phyloP scores from a whole-genome alignment of 164 flowering plant species.

The Vitis labrusca region DNA sequence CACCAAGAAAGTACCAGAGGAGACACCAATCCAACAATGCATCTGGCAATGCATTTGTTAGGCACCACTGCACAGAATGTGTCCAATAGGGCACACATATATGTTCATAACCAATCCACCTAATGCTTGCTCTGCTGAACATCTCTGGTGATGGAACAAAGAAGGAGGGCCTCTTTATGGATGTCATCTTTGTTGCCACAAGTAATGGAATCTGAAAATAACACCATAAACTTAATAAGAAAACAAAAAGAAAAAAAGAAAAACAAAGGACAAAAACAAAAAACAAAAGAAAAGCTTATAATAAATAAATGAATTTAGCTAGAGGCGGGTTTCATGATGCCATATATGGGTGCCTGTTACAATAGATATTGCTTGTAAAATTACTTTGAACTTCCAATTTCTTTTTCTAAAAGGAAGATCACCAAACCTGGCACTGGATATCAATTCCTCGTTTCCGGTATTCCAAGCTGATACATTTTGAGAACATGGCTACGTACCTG shows the following conservation, averaged over 20 bases:
- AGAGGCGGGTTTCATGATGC: no score
- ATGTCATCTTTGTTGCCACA: conserved; percentile 40
- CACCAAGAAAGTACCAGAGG: conserved; percentile 15
- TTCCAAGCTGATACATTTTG: conserved; percentile 45
- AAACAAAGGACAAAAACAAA: no score
- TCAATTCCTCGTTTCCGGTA: conserved; percentile 59
- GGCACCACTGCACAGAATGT: conserved; percentile 29
- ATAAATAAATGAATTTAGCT: no score
- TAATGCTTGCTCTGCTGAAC: conserved; percentile 32
- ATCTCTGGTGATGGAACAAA: conserved; percentile 32
- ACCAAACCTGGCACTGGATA: conserved; percentile 62
- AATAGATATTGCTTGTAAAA: background rate
- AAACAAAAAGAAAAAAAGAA: no score
- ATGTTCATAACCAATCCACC: conserved; percentile 34
- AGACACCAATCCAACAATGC: conserved; percentile 13
- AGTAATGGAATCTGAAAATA: conserved; percentile 19
- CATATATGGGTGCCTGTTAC: no score
- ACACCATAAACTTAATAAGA: no score
- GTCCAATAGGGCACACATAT: conserved; percentile 36
- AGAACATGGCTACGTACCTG: conserved; percentile 56
- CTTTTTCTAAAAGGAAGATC: no score
- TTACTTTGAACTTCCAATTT: background rate
- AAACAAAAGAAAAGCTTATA: no score
- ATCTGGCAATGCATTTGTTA: conserved; percentile 19
- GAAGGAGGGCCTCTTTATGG: conserved; percentile 22